Evolutionary conservation across 2,329 filamentous ascomycete species (phyloP), one percentile per base, ranked within the genome.

Genomic region (Stachybotrys chlorohalonatus): DNA sequence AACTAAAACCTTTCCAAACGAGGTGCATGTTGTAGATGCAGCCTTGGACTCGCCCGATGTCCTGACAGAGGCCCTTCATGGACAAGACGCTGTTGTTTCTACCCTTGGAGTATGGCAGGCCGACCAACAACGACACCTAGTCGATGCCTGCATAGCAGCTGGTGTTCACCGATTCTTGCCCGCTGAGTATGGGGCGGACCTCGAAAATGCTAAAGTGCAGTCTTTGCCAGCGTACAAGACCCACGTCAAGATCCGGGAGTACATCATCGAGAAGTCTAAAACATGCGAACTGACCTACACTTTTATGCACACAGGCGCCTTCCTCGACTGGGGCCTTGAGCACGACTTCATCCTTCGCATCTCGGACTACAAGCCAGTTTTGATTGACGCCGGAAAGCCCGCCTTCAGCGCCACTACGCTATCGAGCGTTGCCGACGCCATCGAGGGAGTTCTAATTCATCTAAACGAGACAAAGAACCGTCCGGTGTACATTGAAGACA

Each of bases 321-420:
- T 84, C 67, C 75, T 84, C 58, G 81, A 84, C 63, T 83, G 76
- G 78, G 68, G 67, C 11, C 36, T 70, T 7, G 42, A 66, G 62
- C 52, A 58, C 1, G 67, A 64, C 0, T 75, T 80, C 58, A 31
- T 78, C 1, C 49, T 76, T 0, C 68, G 76, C 51, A 49, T 63
- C 3, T 67, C 68, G 15, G 63, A 66, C 2, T 68, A 70, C n/a
- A 68, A 65, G 13, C 68, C 69, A 4, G 68, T 59, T 0, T 59
- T 81, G 4, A 73, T 68, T 55, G 74, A 81, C 57, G 74, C 73
- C 2, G 79, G 79, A 1, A 67, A 78, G 47, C 59, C 62, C 3
- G 52, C 60, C 1, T 73, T 79, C 61, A 74, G 70, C 16, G 47
- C 68, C 3, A 76, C 77, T 0, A 75, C 70, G 0, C 65, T 81